phyloP scores from a whole-genome alignment of 108 stramenopile species.

The Pseudonitzschia multiseries region DNA sequence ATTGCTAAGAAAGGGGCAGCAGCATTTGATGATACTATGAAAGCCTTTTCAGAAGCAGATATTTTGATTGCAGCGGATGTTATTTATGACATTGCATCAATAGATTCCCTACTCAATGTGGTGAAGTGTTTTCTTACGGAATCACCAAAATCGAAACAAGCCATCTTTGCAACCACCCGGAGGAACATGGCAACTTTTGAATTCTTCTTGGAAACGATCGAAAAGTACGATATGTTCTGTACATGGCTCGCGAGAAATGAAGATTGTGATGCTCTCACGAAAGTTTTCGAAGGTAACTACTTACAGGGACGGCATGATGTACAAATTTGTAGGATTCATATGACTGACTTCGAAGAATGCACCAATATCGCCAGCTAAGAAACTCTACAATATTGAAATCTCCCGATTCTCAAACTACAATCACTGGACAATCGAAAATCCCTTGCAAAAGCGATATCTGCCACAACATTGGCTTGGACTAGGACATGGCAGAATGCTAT shows the following conservation, averaged over 20 bases:
- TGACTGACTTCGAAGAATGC: neutral
- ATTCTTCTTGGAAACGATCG: slow-evolving; percentile 45
- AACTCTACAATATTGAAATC: neutral
- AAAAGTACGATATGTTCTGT: slow-evolving; percentile 32
- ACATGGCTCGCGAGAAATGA: slow-evolving; percentile 28
- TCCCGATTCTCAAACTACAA: no score
- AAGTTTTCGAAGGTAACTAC: slow-evolving; percentile 58
- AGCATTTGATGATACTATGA: neutral
- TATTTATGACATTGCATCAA: slow-evolving; percentile 47
- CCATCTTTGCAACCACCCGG: slow-evolving; percentile 58
- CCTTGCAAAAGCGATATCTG: no score
- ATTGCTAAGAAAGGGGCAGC: neutral
- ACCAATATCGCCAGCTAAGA: neutral
- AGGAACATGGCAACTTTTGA: slow-evolving; percentile 56
- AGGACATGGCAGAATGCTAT: no score
- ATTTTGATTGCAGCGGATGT: slow-evolving; percentile 73
- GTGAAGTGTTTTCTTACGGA: slow-evolving; percentile 42
- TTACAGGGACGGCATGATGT: slow-evolving; percentile 58
- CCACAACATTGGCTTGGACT: no score
- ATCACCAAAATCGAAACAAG: slow-evolving; percentile 20
- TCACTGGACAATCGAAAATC: no score
- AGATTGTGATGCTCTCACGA: slow-evolving; percentile 21
- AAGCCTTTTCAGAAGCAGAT: slow-evolving; percentile 35
- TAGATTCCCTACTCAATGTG: slow-evolving; percentile 42
- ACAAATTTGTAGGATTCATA: slow-evolving; percentile 22